phyloP scores from a whole-genome alignment of 768 basidiomycete genomes.

The Bullera alba region DNA sequence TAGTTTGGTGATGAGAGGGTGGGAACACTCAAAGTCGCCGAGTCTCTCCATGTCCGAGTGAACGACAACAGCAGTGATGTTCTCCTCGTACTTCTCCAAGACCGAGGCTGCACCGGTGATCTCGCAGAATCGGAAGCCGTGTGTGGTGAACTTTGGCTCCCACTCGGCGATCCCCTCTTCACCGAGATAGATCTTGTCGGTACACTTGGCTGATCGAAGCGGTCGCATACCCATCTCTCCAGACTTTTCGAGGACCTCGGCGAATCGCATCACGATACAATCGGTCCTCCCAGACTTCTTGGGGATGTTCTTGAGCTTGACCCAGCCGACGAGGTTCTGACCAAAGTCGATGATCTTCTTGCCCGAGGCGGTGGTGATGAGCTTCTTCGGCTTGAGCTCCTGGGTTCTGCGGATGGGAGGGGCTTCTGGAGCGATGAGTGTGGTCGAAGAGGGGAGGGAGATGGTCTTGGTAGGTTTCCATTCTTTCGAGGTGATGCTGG shows the following conservation, averaged over 20 bases:
- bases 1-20: conserved; percentile 19
- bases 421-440: conserved; percentile 19
- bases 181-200: conserved; percentile 9
- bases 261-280: conserved; percentile 17
- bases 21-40: conserved; percentile 16
- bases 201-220: conserved; percentile 16
- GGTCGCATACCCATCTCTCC: conserved; percentile 29
- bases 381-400: conserved; percentile 6
- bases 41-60: conserved; percentile 22
- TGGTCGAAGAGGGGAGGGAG: conserved; percentile 1
- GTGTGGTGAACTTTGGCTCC: conserved; percentile 31
- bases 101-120: conserved; percentile 5
- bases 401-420: conserved; percentile 22
- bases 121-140: conserved; percentile 27
- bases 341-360: conserved; percentile 36
- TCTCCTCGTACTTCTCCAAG: background rate
- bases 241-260: conserved; percentile 33
- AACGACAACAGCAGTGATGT: conserved; percentile 12
- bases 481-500: background rate
- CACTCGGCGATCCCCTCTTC: conserved; percentile 4
- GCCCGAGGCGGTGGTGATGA: conserved; percentile 27
- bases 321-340: conserved; percentile 33
- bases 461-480: conserved; percentile 6
- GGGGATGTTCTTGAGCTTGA: conserved; percentile 8
- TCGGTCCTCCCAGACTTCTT: background rate